A percentile compares a stretch with the other conserved stretches of the same genome.
Conservation (phyloP, 2,329 filamentous ascomycete species). For the Tolypocladium amazonense region DNA sequence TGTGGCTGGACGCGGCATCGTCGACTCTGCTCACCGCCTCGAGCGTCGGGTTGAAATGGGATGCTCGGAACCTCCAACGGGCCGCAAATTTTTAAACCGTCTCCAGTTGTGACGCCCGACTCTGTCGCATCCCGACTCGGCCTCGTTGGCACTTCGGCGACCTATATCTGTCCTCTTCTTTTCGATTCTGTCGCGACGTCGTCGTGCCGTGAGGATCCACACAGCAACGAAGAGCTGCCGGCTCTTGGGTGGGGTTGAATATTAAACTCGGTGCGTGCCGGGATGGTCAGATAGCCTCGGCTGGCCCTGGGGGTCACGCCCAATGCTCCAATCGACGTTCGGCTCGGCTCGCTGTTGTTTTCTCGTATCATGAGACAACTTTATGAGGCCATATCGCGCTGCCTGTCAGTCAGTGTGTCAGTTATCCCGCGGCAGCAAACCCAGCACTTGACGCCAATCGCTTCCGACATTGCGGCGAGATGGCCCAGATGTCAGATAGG, state of each 20-base stretch:
- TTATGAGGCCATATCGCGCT: background rate
- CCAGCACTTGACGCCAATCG: background rate
- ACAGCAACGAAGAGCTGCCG: background rate
- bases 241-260: background rate
- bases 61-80: background rate
- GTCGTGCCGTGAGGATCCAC: background rate
- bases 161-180: background rate
- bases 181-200: background rate
- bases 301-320: constrained; percentile 1
- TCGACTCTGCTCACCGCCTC: background rate
- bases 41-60: background rate
- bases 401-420: background rate
- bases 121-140: background rate
- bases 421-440: no score
- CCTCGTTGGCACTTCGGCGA: background rate
- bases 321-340: background rate
- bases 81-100: background rate
- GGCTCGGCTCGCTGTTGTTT: background rate
- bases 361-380: background rate
- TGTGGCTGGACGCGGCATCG: background rate
- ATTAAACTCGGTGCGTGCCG: background rate
- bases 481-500: background rate
- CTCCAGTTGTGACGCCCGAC: background rate
- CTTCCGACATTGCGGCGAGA: background rate
- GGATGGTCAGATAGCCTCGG: background rate